Evolutionary conservation across 2,329 filamentous ascomycete genomes (phyloP).

Genomic region (Pseudopyricularia cyperi): DNA sequence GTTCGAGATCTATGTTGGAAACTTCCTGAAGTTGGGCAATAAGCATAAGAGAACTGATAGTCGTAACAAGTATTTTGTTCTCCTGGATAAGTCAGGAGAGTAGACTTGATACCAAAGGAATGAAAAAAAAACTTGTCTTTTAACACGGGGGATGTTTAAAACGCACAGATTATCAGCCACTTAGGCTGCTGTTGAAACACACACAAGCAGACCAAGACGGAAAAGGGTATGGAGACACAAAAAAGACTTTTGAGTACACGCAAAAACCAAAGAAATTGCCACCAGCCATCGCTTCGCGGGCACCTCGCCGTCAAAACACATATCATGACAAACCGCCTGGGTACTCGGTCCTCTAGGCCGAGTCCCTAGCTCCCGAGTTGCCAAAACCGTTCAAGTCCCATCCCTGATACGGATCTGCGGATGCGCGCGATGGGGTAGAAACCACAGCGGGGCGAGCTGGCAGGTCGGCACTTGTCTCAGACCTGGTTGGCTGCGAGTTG

Average conservation of each 20-base stretch:
- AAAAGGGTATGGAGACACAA: background rate
- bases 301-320: background rate
- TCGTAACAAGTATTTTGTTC: too few relatives aligned
- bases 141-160: background rate
- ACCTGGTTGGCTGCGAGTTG: constrained; percentile 12
- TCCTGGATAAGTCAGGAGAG: too few relatives aligned
- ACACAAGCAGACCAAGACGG: background rate
- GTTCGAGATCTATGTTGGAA: too few relatives aligned
- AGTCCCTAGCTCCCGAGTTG: constrained; percentile 15
- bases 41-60: too few relatives aligned
- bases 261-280: background rate
- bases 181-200: background rate
- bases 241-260: background rate
- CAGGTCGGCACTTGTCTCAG: constrained; percentile 13
- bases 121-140: too few relatives aligned
- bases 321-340: background rate
- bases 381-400: constrained; percentile 27
- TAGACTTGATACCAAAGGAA: too few relatives aligned
- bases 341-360: background rate
- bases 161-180: background rate
- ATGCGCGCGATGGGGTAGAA: background rate
- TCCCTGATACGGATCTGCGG: constrained; percentile 18
- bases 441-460: constrained; percentile 15
- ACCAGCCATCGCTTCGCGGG: background rate
- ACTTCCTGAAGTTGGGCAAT: too few relatives aligned